phyloP scores from a whole-genome alignment of 2,329 filamentous ascomycete species.

The Colletotrichum lini region DNA sequence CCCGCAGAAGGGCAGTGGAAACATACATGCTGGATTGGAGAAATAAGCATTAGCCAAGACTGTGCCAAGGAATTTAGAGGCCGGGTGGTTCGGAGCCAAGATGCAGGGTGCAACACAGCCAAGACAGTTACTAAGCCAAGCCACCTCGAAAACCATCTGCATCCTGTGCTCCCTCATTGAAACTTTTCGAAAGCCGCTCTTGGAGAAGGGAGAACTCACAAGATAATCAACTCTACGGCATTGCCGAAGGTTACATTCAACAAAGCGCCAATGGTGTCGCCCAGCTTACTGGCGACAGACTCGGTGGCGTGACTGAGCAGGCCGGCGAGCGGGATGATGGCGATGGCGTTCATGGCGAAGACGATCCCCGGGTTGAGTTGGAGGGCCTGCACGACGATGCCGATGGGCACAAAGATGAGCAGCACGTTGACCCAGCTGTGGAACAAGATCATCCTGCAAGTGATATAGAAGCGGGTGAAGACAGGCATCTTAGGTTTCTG shows the following conservation, averaged over 20 bases:
- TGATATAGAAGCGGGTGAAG: conserved; percentile 37
- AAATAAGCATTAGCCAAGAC: conserved; percentile 37
- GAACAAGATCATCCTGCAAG: conserved; percentile 67
- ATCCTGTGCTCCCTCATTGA: conserved; percentile 21
- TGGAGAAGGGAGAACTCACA: conserved; percentile 58
- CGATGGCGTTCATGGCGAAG: conserved; percentile 82
- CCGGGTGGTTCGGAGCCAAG: conserved; percentile 22
- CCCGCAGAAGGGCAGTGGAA: conserved; percentile 49
- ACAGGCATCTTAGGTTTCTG: conserved; percentile 23
- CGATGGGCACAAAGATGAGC: conserved; percentile 83
- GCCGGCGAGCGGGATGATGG: conserved; percentile 81
- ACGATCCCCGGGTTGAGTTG: conserved; percentile 69
- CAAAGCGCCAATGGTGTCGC: conserved; percentile 80
- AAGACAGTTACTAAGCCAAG: conserved; percentile 35
- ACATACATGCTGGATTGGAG: conserved; percentile 67
- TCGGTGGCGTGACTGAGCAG: conserved; percentile 82
- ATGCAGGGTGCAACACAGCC: conserved; percentile 34
- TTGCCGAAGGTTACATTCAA: conserved; percentile 86
- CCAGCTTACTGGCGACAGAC: conserved; percentile 79
- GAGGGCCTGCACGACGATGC: conserved; percentile 75
- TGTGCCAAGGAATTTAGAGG: conserved; percentile 30
- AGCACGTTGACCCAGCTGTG: conserved; percentile 86
- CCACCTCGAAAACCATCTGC: background rate
- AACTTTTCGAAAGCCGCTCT: conserved; percentile 2
- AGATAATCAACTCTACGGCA: conserved; percentile 85